A percentile compares a stretch with the other conserved stretches of the same genome.
Conservation (phyloP, 2,329 filamentous ascomycete species). For the Ceratocystiopsis sp. region DNA sequence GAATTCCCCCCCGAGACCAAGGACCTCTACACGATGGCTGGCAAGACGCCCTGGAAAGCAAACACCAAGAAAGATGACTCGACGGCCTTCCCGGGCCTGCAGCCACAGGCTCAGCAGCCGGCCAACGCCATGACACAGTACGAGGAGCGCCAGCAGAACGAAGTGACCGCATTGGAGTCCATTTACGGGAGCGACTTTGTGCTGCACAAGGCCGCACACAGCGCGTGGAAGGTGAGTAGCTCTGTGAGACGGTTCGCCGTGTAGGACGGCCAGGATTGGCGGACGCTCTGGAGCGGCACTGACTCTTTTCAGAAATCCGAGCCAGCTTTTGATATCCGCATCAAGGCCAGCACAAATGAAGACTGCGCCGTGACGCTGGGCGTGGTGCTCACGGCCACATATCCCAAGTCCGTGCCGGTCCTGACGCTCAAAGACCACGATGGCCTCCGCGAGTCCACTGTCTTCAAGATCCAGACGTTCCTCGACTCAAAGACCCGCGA, state of each 20-base stretch:
- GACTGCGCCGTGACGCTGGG: slow-evolving; percentile 55
- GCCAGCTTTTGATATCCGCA: slow-evolving; percentile 62
- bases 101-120: slow-evolving; percentile 16
- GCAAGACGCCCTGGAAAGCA: slow-evolving; percentile 30
- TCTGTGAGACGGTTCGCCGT: too few species aligned
- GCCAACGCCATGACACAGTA: slow-evolving; percentile 42
- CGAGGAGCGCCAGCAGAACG: slow-evolving; percentile 71
- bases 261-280: too few species aligned
- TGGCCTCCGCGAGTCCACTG: slow-evolving; percentile 51
- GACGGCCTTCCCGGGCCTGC: slow-evolving; percentile 34
- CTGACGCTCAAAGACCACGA: slow-evolving; percentile 49
- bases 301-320: slow-evolving; percentile 44
- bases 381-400: slow-evolving; percentile 74
- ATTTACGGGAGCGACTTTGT: slow-evolving; percentile 85
- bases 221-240: slow-evolving; percentile 52
- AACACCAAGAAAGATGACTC: slow-evolving; percentile 21
- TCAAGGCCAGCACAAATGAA: slow-evolving; percentile 57
- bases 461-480: slow-evolving; percentile 50
- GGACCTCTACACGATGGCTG: slow-evolving; percentile 27
- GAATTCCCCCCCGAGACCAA: slow-evolving; percentile 4
- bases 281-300: too few species aligned
- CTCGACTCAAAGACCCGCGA: slow-evolving; percentile 40
- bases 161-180: slow-evolving; percentile 68
- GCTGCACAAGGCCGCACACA: slow-evolving; percentile 49
- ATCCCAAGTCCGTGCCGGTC: slow-evolving; percentile 68